These are phyloP conservation scores for Penicillium samsonianum DNA, from an alignment of 495 filamentous ascomycete genomes.

Conservation along the genomic window DNA sequence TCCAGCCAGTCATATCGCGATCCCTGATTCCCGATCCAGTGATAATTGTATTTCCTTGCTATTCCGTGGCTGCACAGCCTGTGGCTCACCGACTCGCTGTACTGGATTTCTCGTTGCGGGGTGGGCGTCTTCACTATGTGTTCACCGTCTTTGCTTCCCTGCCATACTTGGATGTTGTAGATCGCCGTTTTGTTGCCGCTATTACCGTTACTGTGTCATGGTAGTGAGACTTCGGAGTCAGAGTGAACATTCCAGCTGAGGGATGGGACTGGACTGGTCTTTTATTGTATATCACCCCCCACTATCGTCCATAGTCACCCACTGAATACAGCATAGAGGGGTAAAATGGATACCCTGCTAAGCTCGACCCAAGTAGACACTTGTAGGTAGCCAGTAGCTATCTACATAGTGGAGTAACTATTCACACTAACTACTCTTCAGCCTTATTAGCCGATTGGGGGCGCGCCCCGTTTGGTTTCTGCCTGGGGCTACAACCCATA, in stretches of 20 bases:
- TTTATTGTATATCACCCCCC: neutral
- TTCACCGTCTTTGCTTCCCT: conserved; percentile 3
- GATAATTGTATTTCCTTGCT: neutral
- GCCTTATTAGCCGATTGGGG: conserved; percentile 14
- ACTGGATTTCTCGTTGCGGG: too few species aligned
- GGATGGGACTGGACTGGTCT: neutral
- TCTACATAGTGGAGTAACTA: neutral
- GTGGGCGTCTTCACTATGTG: neutral
- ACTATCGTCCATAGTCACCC: neutral
- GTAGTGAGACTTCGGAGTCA: neutral
- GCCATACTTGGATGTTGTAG: neutral
- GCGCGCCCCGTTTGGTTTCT: conserved; percentile 9
- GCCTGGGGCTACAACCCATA: conserved; percentile 26
- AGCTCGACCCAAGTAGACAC: too few species aligned
- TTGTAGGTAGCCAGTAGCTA: too few species aligned
- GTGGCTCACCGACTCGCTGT: conserved; percentile 10
- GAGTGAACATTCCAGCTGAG: neutral
- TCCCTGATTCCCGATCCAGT: neutral
- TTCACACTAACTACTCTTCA: neutral
- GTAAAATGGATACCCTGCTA: neutral
- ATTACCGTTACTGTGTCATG: too few species aligned
- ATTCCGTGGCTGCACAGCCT: conserved; percentile 1
- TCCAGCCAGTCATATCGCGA: neutral
- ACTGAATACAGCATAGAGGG: neutral
- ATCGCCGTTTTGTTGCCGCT: neutral